Evolutionary conservation across 2,329 filamentous ascomycete species (phyloP).

Genomic region (Endothia cerciana): DNA sequence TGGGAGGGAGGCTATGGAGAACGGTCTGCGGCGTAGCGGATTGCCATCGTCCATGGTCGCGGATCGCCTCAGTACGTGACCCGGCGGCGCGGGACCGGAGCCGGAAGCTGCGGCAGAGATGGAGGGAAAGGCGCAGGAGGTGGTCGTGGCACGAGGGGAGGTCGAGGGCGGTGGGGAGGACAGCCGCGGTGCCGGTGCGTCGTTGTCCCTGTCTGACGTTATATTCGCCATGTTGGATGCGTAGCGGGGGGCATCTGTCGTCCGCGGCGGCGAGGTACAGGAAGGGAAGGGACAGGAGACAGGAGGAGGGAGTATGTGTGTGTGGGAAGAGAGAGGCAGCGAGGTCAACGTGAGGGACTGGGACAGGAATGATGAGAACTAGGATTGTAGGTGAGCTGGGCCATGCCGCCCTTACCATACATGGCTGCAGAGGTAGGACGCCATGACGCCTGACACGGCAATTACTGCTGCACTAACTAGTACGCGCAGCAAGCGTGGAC

Average conservation of each 20-base stretch:
- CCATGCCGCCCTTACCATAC: not conserved
- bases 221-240: conserved; percentile 18
- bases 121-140: conserved; percentile 21
- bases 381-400: not conserved
- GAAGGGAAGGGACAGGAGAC: not conserved
- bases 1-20: conserved; percentile 28
- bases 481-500: not conserved
- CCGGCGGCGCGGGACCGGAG: conserved; percentile 34
- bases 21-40: conserved; percentile 33
- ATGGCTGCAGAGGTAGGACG: not conserved
- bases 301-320: not conserved
- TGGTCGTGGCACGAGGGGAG: conserved; percentile 19
- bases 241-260: conserved; percentile 13
- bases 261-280: not conserved
- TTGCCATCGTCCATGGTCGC: conserved; percentile 44
- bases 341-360: conserved; percentile 9
- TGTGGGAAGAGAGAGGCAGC: not conserved
- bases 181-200: conserved; percentile 14
- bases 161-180: conserved; percentile 16
- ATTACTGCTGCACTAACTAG: conserved; percentile 4
- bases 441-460: conserved; percentile 8
- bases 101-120: conserved; percentile 1
- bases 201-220: conserved; percentile 10
- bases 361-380: conserved; percentile 13
- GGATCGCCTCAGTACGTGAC: conserved; percentile 47